Evolutionary conservation across 176 grass and related monocot species (phyloP), one percentile per base, ranked within the genome.

Genomic region (Bromus sterilis): DNA sequence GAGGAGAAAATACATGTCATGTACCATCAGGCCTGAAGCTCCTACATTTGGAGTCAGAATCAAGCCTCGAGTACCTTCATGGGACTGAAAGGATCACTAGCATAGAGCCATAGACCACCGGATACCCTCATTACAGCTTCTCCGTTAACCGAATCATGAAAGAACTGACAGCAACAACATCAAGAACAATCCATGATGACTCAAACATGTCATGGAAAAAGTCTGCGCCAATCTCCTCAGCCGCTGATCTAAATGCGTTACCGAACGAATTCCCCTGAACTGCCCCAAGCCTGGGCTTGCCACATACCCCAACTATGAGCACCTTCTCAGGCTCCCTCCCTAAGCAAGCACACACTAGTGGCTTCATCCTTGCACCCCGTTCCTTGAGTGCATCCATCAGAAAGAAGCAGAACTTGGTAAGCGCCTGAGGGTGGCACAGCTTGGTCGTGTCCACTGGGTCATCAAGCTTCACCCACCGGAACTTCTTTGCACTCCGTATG

Each of bases 121-220:
- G 33, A 26, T 46, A n/a, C 55, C 57, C 40, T 95, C 89, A 62
- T 97, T 89, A 97, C 14, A 97, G 76, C 75, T 91, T 97, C 78
- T 97, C 91, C 1, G 87, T 97, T 70, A 97, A 81, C 28, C 89
- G 65, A n/a, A 97, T 82, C 94, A 97, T 97, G 79, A 97, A 97
- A 74, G 88, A 91, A 56, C 94, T 89, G 43, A 97, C 68, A 55
- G 86, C 87, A 76, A 81, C 74, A n/a, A 83, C 83, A 39, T 97
- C 89, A 3, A 97, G 78, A 82, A 97, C 74, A 59, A 97, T 93
- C 88, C 94, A 97, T 56, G 94, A 97, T 56, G 91, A 94, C 73
- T 97, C 94, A 80, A 97, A 93, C 76, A 97, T 84, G 66, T 94
- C 91, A 80, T 94, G 89, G 75, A 88, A 92, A 80, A 72, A 91